Evolutionary conservation across 495 filamentous ascomycete species (phyloP).

Genomic region (Xylaria sp.): DNA sequence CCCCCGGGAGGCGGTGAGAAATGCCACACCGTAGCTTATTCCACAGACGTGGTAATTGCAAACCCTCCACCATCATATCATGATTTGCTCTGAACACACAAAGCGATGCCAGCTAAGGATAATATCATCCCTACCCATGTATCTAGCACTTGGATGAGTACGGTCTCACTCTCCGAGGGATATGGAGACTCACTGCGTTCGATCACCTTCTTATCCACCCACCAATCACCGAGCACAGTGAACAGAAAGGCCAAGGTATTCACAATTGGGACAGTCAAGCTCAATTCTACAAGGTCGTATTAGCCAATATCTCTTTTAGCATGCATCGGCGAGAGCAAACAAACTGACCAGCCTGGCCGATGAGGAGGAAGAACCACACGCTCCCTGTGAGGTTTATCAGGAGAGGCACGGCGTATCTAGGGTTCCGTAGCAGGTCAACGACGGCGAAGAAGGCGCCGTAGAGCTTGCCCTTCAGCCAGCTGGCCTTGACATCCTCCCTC

Average conservation of each 20-base stretch:
- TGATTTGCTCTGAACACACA: slow-evolving; percentile 79
- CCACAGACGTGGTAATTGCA: background rate
- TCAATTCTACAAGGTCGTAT: slow-evolving; percentile 68
- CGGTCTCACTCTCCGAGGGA: background rate
- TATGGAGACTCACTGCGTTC: slow-evolving; percentile 63
- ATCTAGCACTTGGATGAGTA: slow-evolving; percentile 54
- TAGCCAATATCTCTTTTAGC: background rate
- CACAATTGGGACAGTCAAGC: slow-evolving; percentile 90
- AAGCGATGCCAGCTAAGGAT: slow-evolving; percentile 80
- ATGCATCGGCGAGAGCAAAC: background rate
- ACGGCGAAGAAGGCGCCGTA: slow-evolving; percentile 72
- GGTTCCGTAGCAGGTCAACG: slow-evolving; percentile 77
- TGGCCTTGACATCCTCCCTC: slow-evolving; percentile 44
- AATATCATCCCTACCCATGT: slow-evolving; percentile 89
- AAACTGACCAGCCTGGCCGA: slow-evolving; percentile 85
- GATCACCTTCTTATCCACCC: slow-evolving; percentile 88
- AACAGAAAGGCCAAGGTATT: slow-evolving; percentile 95
- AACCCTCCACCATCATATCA: slow-evolving; percentile 21
- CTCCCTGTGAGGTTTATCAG: slow-evolving; percentile 92
- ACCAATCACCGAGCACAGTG: slow-evolving; percentile 95
- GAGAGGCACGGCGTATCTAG: slow-evolving; percentile 83
- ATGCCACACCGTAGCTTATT: background rate
- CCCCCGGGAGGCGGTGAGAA: background rate
- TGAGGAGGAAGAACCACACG: slow-evolving; percentile 95
- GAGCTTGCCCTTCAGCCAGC: slow-evolving; percentile 62